Percentiles rank a stretch among this genome's conserved stretches.
Evolutionary conservation across 2,329 filamentous ascomycete species (phyloP).

Genomic region (Botrytis tulipae): DNA sequence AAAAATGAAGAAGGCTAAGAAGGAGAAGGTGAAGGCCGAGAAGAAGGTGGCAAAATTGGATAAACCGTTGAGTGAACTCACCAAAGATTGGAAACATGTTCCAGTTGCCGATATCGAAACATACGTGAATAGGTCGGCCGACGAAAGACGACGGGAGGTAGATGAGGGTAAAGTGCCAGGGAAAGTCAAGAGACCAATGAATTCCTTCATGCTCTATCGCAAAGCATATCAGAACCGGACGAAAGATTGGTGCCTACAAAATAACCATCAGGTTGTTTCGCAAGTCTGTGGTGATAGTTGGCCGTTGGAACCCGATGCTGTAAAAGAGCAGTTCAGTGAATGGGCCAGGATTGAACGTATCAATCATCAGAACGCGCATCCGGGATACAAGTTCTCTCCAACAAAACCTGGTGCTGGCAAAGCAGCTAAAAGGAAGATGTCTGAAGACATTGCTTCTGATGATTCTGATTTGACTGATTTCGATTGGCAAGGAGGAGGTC

Average conservation of each 20-base stretch:
- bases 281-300: constrained; percentile 84
- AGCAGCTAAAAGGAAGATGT: constrained; percentile 48
- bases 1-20: constrained; percentile 41
- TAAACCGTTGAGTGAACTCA: constrained; percentile 69
- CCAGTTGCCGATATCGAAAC: constrained; percentile 73
- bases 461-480: constrained; percentile 49
- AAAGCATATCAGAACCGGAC: constrained; percentile 87
- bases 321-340: constrained; percentile 73
- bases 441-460: constrained; percentile 41
- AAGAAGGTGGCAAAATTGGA: constrained; percentile 56
- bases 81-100: constrained; percentile 58
- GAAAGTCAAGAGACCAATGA: constrained; percentile 90
- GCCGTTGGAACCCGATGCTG: constrained; percentile 71
- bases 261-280: constrained; percentile 93
- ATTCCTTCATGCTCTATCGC: constrained; percentile 96
- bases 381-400: constrained; percentile 91
- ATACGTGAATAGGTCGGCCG: constrained; percentile 71
- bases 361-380: constrained; percentile 83
- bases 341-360: constrained; percentile 77
- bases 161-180: constrained; percentile 65
- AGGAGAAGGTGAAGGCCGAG: constrained; percentile 44
- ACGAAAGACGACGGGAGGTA: constrained; percentile 66
- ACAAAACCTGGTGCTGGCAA: constrained; percentile 58
- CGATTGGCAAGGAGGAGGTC: constrained; percentile 42
- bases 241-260: constrained; percentile 76